A percentile compares a stretch with the other conserved stretches of the same genome.
phyloP scores from a whole-genome alignment of 225 moss, liverwort and hornwort genomes.

The Pleurozium schreberi region DNA sequence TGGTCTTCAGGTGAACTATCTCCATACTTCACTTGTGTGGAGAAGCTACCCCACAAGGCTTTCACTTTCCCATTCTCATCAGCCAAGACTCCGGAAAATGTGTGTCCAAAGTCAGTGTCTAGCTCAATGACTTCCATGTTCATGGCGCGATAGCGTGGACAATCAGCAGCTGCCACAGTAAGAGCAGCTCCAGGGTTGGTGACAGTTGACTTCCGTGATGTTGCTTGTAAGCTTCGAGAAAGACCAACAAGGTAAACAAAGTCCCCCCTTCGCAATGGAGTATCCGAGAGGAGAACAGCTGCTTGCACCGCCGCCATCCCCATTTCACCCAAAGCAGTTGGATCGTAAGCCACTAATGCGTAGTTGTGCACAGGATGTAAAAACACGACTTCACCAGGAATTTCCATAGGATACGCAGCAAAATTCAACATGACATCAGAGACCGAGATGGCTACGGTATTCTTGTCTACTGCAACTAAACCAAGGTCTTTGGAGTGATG shows the following conservation, averaged over 20 bases:
- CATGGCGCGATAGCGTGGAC: conserved; percentile 78
- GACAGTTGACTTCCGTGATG: conserved; percentile 72
- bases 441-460: conserved; percentile 71
- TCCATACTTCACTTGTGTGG: conserved; percentile 62
- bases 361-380: conserved; percentile 80
- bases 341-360: conserved; percentile 75
- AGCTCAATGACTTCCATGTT: conserved; percentile 92
- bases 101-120: conserved; percentile 74
- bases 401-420: conserved; percentile 80
- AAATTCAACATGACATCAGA: conserved; percentile 83
- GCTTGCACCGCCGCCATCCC: conserved; percentile 56
- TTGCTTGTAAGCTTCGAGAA: conserved; percentile 66
- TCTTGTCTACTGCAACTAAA: conserved; percentile 75
- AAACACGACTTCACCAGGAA: conserved; percentile 77
- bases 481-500: conserved; percentile 71
- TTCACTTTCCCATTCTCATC: conserved; percentile 71
- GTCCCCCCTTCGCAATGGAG: conserved; percentile 58
- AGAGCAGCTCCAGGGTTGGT: conserved; percentile 62
- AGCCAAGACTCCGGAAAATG: conserved; percentile 73
- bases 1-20: conserved; percentile 67
- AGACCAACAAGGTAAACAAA: conserved; percentile 70
- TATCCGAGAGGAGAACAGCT: conserved; percentile 42
- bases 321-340: conserved; percentile 40
- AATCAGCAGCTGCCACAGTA: conserved; percentile 65
- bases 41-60: conserved; percentile 90